phyloP scores from a whole-genome alignment of 164 flowering plant genomes.

The Vitis riparia region DNA sequence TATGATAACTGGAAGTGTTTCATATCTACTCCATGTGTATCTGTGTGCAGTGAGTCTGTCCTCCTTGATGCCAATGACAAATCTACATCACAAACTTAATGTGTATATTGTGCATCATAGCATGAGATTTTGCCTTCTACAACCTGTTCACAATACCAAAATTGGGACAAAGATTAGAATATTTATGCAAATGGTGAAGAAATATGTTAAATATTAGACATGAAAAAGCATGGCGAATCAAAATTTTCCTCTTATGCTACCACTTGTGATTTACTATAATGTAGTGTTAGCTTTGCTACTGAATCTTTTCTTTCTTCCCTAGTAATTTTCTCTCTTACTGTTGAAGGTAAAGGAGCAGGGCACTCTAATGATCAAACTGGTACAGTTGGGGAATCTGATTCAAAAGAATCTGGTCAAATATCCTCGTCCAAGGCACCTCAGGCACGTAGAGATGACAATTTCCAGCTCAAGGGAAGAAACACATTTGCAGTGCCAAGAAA shows the following conservation, averaged over 20 bases:
- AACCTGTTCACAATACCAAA: no score
- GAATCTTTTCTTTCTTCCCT: neutral
- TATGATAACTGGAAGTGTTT: conserved; percentile 13
- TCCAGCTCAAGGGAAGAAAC: conserved; percentile 68
- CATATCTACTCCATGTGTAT: neutral
- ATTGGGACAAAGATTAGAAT: no score
- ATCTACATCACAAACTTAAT: no score
- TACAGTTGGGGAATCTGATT: conserved; percentile 13
- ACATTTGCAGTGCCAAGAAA: conserved; percentile 78
- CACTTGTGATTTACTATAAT: no score
- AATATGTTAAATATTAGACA: no score
- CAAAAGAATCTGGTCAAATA: conserved; percentile 15
- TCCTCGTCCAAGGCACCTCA: conserved; percentile 9
- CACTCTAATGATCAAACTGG: conserved; percentile 13
- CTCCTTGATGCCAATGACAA: no score
- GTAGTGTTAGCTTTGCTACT: neutral
- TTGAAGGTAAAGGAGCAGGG: conserved; percentile 15
- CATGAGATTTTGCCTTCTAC: no score
- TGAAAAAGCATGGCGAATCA: no score
- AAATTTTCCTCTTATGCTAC: no score
- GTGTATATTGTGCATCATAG: no score
- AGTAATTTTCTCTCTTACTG: neutral
- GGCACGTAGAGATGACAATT: conserved; percentile 21
- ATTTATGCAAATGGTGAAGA: no score
- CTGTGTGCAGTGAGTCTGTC: no score